Evolutionary conservation across 306 rosid genomes (phyloP), one percentile per base, ranked within the genome.

Genomic region (Styphnolobium japonicum): DNA sequence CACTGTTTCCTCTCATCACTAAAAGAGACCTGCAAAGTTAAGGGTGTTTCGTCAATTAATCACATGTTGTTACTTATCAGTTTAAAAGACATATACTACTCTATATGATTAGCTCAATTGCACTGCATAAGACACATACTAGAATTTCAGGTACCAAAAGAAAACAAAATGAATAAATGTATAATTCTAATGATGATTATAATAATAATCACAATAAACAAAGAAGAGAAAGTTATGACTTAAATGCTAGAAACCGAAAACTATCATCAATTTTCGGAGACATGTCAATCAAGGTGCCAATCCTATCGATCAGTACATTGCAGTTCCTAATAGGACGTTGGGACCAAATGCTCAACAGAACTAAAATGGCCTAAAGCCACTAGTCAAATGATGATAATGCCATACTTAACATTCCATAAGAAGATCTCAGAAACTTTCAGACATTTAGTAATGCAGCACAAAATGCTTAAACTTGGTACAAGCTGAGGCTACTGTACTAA

Each of bases 1-100:
- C 92, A 72, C 99, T 93, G 89, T 96, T 91, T 73, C 99, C 99
- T 74, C 99, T 96, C 99, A 93, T 90, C 78, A 93, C 98, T 18
- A 96, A 15, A 68, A 96, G 92, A 45, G 97, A 92, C 85, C 99
- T 96, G 86, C 77, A 84, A 60, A 60, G 45, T 33, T 8, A 22
- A 82, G 56, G 56, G 11, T 12, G 31, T 42, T 21, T 40, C 1
- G 37, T 61, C 53, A 51, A 37, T 33, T 31, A 31, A 48, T 25
- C 49, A 6, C 23, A 70, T 63, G 45, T 36, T 51, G 9, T 31
- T 62, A 51, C 57, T 57, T 15, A 2, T 42, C 56, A 42, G 11
- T 40, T 75, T 37, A 19, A 67, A 58, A 27, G 19, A 27, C 12
- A 55, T 22, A 4, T 15, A 67, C 40, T 37, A 14, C 18, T 16